Conservation (phyloP, 495 filamentous ascomycete genomes). For the Trichocladium uniseriatum region DNA sequence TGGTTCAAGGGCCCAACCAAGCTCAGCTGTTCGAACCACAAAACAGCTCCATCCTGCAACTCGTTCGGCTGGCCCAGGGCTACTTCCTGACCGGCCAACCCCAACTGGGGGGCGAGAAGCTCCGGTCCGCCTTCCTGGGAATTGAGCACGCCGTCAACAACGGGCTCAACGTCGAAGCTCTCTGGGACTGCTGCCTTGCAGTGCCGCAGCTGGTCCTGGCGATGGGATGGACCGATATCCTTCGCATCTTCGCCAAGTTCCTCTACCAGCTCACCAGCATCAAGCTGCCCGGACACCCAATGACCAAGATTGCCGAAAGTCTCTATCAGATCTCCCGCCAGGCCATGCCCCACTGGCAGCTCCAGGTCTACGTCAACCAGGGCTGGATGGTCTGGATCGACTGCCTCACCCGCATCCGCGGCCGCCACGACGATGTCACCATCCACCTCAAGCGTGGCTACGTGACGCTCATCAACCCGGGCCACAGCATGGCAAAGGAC, state of each 20-base stretch:
- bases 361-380: conserved; percentile 9
- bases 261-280: conserved; percentile 15
- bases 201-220: conserved; percentile 22
- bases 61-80: conserved; percentile 14
- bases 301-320: conserved; percentile 10
- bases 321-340: conserved; percentile 1
- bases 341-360: neutral
- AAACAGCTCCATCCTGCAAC: conserved; percentile 18
- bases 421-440: conserved; percentile 18
- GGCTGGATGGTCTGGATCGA: conserved; percentile 25
- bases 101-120: conserved; percentile 11
- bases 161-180: conserved; percentile 19
- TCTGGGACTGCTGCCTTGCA: conserved; percentile 29
- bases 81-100: conserved; percentile 7
- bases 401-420: conserved; percentile 5
- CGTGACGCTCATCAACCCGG: conserved; percentile 20
- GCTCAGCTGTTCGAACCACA: neutral
- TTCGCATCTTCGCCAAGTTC: conserved; percentile 18
- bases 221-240: conserved; percentile 17
- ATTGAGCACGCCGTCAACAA: conserved; percentile 17
- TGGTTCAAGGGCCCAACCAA: neutral
- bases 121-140: conserved; percentile 20
- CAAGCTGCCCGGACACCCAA: conserved; percentile 16
- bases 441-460: conserved; percentile 28
- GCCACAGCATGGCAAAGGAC: conserved; percentile 3